Percentiles rank a stretch among this genome's conserved stretches.
These are phyloP conservation scores for Floccularia luteovirens DNA, from an alignment of 768 basidiomycete genomes.

Conservation along the genomic window DNA sequence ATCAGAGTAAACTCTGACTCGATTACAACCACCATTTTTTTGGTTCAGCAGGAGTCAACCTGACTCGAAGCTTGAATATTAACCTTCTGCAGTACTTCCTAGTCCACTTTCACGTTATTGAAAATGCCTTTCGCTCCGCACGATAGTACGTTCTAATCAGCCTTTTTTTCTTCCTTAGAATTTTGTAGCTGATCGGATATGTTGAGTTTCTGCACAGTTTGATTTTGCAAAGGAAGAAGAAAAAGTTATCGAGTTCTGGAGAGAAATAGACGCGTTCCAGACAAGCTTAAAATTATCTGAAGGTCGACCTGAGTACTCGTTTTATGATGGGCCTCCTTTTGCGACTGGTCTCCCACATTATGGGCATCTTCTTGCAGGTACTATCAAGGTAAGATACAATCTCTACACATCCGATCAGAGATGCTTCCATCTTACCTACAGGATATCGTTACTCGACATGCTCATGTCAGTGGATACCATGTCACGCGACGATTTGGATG, in stretches of 20 bases:
- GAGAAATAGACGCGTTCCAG: constrained; percentile 95
- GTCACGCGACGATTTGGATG: constrained; percentile 94
- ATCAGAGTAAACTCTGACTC: too few relatives aligned
- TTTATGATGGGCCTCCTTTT: constrained; percentile 97
- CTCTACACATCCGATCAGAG: background rate
- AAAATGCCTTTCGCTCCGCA: constrained; percentile 71
- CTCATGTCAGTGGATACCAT: constrained; percentile 86
- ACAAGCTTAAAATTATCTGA: constrained; percentile 90
- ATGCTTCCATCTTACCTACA: constrained; percentile 23
- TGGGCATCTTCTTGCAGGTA: constrained; percentile 88
- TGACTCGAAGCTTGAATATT: too few relatives aligned
- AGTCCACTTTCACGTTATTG: too few relatives aligned
- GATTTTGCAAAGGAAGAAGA: constrained; percentile 86
- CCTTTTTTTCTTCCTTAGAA: background rate
- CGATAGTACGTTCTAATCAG: constrained; percentile 47
- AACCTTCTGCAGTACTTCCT: too few relatives aligned
- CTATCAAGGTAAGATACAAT: constrained; percentile 66
- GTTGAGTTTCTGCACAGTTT: constrained; percentile 76
- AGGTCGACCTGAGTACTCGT: constrained; percentile 84
- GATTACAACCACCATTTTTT: too few relatives aligned
- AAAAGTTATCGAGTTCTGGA: constrained; percentile 87
- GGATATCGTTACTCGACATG: constrained; percentile 98
- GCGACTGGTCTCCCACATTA: constrained; percentile 97
- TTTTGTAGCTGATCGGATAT: constrained; percentile 8
- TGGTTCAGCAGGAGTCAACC: too few relatives aligned